Evolutionary conservation across 1,139 yeast genomes (phyloP).

Genomic region (Zygosaccharomyces sapae): DNA sequence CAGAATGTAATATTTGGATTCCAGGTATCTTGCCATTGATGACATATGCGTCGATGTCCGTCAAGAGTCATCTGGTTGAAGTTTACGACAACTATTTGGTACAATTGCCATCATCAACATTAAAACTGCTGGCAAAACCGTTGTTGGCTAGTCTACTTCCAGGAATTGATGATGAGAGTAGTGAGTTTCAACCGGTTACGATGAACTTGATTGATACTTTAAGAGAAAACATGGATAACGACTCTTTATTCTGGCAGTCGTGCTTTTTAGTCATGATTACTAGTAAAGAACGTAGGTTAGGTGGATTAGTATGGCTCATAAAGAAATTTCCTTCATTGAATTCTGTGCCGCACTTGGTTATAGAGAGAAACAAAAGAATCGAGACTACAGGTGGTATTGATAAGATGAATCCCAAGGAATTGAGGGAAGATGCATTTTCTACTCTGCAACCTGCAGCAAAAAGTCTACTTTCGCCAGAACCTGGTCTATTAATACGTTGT

Average conservation of each 20-base stretch:
- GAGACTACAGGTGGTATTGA: slow-evolving; percentile 12
- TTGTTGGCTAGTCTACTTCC: slow-evolving; percentile 71
- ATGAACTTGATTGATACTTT: slow-evolving; percentile 58
- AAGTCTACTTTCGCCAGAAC: slow-evolving; percentile 65
- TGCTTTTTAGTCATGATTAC: slow-evolving; percentile 71
- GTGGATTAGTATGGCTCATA: slow-evolving; percentile 75
- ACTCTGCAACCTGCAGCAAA: slow-evolving; percentile 52
- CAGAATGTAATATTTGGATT: slow-evolving; percentile 65
- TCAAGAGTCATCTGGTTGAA: slow-evolving; percentile 68
- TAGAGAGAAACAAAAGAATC: slow-evolving; percentile 17
- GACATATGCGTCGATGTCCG: slow-evolving; percentile 82
- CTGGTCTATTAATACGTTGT: slow-evolving; percentile 73
- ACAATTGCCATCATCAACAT: slow-evolving; percentile 45
- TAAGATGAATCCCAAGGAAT: slow-evolving; percentile 15
- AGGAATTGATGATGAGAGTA: slow-evolving; percentile 87
- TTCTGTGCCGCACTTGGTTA: slow-evolving; percentile 32
- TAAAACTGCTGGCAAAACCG: slow-evolving; percentile 61
- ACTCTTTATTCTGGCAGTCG: slow-evolving; percentile 81
- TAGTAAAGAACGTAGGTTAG: slow-evolving; percentile 73
- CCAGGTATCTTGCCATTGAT: slow-evolving; percentile 86
- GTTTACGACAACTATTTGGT: slow-evolving; percentile 56
- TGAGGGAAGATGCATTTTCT: slow-evolving; percentile 22
- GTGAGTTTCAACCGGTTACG: slow-evolving; percentile 71
- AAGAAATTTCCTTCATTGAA: slow-evolving; percentile 59
- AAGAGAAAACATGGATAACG: slow-evolving; percentile 57